Base-by-base conservation (phyloP, 2,329 filamentous ascomycete genomes). In the Sclerotinia minor region DNA sequence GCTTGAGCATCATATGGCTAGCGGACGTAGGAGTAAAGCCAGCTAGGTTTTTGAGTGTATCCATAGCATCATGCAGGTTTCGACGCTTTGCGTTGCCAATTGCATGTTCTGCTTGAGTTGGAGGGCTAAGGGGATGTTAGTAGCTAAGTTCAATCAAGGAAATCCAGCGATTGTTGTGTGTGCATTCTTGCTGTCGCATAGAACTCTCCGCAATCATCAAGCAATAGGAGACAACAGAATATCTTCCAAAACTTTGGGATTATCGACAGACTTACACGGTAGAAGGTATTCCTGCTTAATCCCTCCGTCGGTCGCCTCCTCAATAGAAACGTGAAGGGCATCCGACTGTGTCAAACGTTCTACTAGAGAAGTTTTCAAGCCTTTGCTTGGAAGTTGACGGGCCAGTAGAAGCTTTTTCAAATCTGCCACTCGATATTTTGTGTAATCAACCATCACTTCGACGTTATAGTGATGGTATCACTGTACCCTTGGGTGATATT, bases 331-430 rank as follows among this genome's bases (percentile, higher is more conserved):
- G 7, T 21, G 9, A n/a, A 15, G 24, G 7, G 61, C 47, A 64
- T 64, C 49, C 44, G 61, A 53, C n/a, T 64, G 13, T 41, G 49
- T 32, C n/a, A 64, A 44, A 64, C 49, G 61, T 41, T 29, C 11
- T 11, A 44, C 50, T 5, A 64, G 9, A 21, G 5, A 15, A 38
- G 47, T 47, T 53, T 64, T 53, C 19, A 41, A 41, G 32, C 60
- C 60, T 29, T 29, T 1, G 17, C 24, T 26, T 8, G 17, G 32
- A 64, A 64, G 47, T 41, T 64, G 47, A 38, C 60, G 60, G 29
- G 49, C 29, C 26, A 41, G 41, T 3, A 64, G 24, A 44, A 64
- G n/a, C 8, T 64, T 49, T 35, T 44, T 64, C 49, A 54, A 54
- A n/a, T 64, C 35, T n/a, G 2, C 5, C 32, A 64, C 49, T 38